Base-by-base conservation (phyloP, 2,329 filamentous ascomycete genomes). In the Trichophyton schoenleinii region DNA sequence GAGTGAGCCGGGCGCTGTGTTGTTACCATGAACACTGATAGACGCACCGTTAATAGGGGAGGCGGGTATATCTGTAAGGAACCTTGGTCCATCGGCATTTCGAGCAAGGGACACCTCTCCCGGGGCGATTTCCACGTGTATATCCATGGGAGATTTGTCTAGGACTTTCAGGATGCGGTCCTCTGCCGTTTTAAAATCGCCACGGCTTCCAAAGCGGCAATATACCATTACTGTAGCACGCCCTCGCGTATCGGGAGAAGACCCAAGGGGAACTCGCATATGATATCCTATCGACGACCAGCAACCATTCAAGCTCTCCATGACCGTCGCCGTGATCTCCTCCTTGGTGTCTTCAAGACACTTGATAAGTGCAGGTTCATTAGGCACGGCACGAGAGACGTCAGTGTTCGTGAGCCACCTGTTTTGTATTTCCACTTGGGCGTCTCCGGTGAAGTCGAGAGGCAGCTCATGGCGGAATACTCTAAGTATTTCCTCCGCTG, bases 21-120 rank as follows among this genome's bases (percentile, higher is more conserved):
- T 28, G 13, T 31, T 36, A 3, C 42, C 42, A 3, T 8, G 18
- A 22, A 59, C 20, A 11, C 57, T 41, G 48, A 59, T 60, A 25
- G 61, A 62, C 11, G 57, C 11, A 3, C 61, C 57, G 25, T 62
- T 55, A 9, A 44, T 3, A 8, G 57, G 61, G 11, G 8, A 7
- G 18, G 42, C n/a, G 7, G 41, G 13, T 9, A 44, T 7, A 38
- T 55, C 18, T 9, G 28, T 4, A 36, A 55, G 15, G 9, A 18
- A n/a, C 15, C 11, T 31, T 8, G 52, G 28, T n/a, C 13, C 2
- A 2, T n/a, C 28, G 18, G 8, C 7, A 18, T n/a, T 4, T 6
- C 15, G 41, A 1, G 6, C n/a, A 25, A 44, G 13, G 28, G 1
- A 52, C n/a, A 58, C 42, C 36, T 46, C 31, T 7, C 57, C 57